A percentile compares a stretch with the other conserved stretches of the same genome.
These are phyloP conservation scores for Miscanthus lutarioriparius DNA, from an alignment of 176 grass and related monocot species.

Conservation along the genomic window DNA sequence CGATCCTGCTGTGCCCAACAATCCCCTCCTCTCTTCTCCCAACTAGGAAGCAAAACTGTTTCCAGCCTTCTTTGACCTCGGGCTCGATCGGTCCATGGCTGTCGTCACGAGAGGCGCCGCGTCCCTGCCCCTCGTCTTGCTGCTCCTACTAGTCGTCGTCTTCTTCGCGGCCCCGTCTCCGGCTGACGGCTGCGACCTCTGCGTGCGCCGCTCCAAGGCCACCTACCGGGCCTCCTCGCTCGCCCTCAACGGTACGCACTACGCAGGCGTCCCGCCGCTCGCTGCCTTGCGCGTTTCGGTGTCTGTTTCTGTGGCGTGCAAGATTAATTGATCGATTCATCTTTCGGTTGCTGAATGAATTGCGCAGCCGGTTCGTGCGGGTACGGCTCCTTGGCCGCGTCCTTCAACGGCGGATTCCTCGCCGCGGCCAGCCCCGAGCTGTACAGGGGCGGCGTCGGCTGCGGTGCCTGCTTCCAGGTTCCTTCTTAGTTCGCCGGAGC, in stretches of 20 bases:
- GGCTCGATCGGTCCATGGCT: neutral
- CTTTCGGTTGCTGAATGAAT: neutral
- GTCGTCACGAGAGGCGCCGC: neutral
- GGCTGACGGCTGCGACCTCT: slow-evolving; percentile 44
- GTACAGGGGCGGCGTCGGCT: slow-evolving; percentile 63
- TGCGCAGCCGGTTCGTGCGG: slow-evolving; percentile 71
- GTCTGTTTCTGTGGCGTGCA: neutral
- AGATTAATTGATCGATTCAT: too few species aligned
- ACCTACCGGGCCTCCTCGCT: slow-evolving; percentile 46
- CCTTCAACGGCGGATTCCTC: slow-evolving; percentile 54
- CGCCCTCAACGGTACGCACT: slow-evolving; percentile 41
- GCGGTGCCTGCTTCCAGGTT: slow-evolving; percentile 78
- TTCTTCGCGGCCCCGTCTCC: neutral
- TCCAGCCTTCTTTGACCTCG: neutral
- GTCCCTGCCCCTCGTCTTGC: neutral
- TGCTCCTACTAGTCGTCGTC: neutral
- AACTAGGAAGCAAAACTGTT: neutral
- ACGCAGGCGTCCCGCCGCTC: too few species aligned
- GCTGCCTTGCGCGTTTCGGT: too few species aligned
- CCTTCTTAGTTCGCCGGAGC: neutral
- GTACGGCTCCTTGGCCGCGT: slow-evolving; percentile 54
- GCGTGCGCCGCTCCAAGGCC: slow-evolving; percentile 54
- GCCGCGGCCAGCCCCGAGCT: slow-evolving; percentile 54
- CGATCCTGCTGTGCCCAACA: neutral
- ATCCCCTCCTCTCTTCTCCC: neutral